These are phyloP conservation scores for Picochlorum sp. DNA, from an alignment of 139 green algal genomes.

Conservation along the genomic window DNA sequence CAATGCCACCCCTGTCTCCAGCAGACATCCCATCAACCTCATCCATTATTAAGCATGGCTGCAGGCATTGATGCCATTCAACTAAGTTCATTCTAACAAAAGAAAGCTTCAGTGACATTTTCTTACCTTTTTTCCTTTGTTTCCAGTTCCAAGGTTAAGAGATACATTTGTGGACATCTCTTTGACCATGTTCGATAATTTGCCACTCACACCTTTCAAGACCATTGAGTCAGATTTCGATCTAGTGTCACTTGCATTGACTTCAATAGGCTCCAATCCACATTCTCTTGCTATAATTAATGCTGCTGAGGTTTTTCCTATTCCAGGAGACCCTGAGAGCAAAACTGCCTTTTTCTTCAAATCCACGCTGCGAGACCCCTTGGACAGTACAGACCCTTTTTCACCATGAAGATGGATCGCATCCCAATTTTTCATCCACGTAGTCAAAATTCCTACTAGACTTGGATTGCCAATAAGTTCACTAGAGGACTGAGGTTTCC, in stretches of 20 bases:
- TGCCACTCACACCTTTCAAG: slow-evolving; percentile 66
- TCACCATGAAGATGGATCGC: slow-evolving; percentile 45
- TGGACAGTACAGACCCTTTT: background rate
- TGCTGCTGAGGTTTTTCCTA: slow-evolving; percentile 71
- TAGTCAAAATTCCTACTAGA: background rate
- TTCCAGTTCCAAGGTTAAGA: slow-evolving; percentile 6
- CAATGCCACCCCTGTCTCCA: slow-evolving; percentile 83
- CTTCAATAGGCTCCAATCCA: slow-evolving; percentile 70
- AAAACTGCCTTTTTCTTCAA: slow-evolving; percentile 87
- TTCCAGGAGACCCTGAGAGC: slow-evolving; percentile 79
- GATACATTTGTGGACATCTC: slow-evolving; percentile 83
- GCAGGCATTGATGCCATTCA: too few species aligned
- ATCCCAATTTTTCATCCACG: slow-evolving; percentile 37
- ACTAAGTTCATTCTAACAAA: too few species aligned
- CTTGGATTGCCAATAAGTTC: slow-evolving; percentile 84
- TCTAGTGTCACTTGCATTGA: slow-evolving; percentile 88
- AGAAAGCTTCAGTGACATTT: background rate
- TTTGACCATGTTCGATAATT: slow-evolving; percentile 79
- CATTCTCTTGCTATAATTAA: slow-evolving; percentile 41
- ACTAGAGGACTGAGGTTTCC: slow-evolving; percentile 51
- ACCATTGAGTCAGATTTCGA: slow-evolving; percentile 69
- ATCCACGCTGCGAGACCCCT: slow-evolving; percentile 18
- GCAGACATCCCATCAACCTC: slow-evolving; percentile 96
- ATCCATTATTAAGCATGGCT: slow-evolving; percentile 84
- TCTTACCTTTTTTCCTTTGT: background rate